phyloP scores from a whole-genome alignment of 2,329 filamentous ascomycete genomes.

The Nemania sp. region DNA sequence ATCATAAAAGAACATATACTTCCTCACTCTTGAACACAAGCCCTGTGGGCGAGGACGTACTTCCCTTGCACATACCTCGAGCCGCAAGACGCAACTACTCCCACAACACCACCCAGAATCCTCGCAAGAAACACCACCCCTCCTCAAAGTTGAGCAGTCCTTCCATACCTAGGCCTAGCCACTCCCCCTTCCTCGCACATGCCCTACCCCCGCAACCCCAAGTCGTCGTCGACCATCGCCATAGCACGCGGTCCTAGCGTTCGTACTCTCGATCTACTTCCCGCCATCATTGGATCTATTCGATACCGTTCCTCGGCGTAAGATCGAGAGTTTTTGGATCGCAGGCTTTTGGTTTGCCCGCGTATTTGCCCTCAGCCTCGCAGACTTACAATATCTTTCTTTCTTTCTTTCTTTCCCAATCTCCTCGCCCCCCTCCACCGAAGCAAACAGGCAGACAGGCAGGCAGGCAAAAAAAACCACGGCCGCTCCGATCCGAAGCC shows the following conservation, averaged over 20 bases:
- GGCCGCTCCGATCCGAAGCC: neutral
- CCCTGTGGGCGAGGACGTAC: constrained; percentile 1
- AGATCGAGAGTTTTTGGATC: constrained; percentile 34
- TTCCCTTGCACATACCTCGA: neutral
- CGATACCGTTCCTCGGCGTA: constrained; percentile 19
- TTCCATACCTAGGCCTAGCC: constrained; percentile 9
- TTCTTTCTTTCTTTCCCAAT: too few species aligned
- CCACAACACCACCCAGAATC: constrained; percentile 1
- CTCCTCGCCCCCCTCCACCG: constrained; percentile 6
- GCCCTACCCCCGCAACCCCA: neutral
- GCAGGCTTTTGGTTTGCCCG: constrained; percentile 28
- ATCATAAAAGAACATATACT: neutral
- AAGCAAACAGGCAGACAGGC: neutral
- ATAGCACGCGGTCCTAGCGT: constrained; percentile 8
- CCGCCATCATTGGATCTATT: constrained; percentile 26
- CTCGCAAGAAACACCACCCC: neutral
- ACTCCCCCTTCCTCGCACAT: constrained; percentile 8
- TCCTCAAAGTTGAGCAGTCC: constrained; percentile 7
- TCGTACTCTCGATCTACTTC: constrained; percentile 17
- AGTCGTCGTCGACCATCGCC: neutral
- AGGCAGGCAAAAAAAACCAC: too few species aligned
- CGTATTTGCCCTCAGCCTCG: constrained; percentile 26
- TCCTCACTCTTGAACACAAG: neutral
- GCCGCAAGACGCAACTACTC: constrained; percentile 15
- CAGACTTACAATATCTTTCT: constrained; percentile 34